Conservation (phyloP, 805 yeast genomes). For the Saccharomycopsis lassenensis region DNA sequence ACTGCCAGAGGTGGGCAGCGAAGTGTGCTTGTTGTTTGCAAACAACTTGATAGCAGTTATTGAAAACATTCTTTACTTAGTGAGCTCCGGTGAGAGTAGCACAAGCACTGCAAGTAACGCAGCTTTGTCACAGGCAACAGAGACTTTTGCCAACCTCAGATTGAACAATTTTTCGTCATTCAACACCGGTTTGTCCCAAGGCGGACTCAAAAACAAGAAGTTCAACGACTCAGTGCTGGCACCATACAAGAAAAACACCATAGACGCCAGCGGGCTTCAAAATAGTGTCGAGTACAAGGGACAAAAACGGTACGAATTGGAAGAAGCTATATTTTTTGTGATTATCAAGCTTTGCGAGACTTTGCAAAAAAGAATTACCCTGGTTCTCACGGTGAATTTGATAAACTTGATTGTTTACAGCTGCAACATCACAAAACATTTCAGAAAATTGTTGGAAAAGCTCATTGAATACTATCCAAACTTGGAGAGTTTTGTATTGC, state of each 20-base stretch:
- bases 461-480: slow-evolving; percentile 15
- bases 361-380: slow-evolving; percentile 12
- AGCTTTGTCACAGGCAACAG: slow-evolving; percentile 4
- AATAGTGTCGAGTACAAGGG: slow-evolving; percentile 13
- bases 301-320: slow-evolving; percentile 14
- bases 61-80: slow-evolving; percentile 9
- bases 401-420: slow-evolving; percentile 11
- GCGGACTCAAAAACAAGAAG: too few relatives aligned
- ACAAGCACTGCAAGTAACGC: neutral
- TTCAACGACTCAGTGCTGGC: neutral
- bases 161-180: slow-evolving; percentile 13
- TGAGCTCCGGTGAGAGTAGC: slow-evolving; percentile 2
- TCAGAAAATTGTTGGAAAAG: slow-evolving; percentile 6
- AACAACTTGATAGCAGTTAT: slow-evolving; percentile 9
- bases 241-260: neutral
- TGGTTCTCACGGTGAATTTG: slow-evolving; percentile 13
- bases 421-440: slow-evolving; percentile 14
- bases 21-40: slow-evolving; percentile 14
- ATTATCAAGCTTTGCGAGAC: slow-evolving; percentile 15
- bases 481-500: slow-evolving; percentile 15
- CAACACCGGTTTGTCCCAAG: slow-evolving; percentile 7
- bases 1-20: slow-evolving; percentile 10
- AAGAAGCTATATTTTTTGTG: slow-evolving; percentile 16
- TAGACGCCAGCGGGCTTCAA: slow-evolving; percentile 1
- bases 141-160: slow-evolving; percentile 4